Evolutionary conservation across 176 grass and related monocot species (phyloP), one percentile per base, ranked within the genome.

Genomic region (Cenchrus purpureus): DNA sequence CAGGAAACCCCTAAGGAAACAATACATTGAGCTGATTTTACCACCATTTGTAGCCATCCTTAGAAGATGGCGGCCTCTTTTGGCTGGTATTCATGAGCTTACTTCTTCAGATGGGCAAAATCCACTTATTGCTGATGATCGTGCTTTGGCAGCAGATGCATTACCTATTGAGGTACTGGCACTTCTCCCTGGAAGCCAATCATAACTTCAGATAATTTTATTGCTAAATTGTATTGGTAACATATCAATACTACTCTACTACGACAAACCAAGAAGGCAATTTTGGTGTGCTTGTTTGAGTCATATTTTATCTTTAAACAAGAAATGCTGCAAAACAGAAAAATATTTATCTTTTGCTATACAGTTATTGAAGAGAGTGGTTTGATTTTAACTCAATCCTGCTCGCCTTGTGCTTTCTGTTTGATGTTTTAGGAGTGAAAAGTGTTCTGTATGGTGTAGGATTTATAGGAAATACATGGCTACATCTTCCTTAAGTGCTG

Each of bases 41-140:
- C 96, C 96, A 66, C 93, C 96, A 57, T 95, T 98, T 89, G 82
- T 98, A 74, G 96, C 96, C 43, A 95, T 95, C 83, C 89, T 98
- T 65, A 89, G 93, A 81, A 92, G 95, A 61, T 98, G 93, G 93
- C 77, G 96, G 8, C 91, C 96, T 2, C 93, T 98, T 84, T 87
- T 98, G 87, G 96, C 96, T 65, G 96, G 96, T 74, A 89, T 98
- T 88, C 93, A 98, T 84, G 96, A 98, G 65, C 93, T 98, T 82
- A 98, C 97, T 75, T 98, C 95, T 44, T 95, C 93, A 83, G 93
- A 98, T 93, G 96, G 96, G 43, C 89, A 93, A 89, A 98, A 95
- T 69, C 96, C 96, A 44, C 76, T 98, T 40, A 94, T 95, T 87
- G 87, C 81, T 42, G 96, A 98, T 92, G 93, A 98, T 82, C 91